phyloP scores from a whole-genome alignment of 1,284 basidiomycete genomes.

The Pseudomicrostroma phylloplanum region DNA sequence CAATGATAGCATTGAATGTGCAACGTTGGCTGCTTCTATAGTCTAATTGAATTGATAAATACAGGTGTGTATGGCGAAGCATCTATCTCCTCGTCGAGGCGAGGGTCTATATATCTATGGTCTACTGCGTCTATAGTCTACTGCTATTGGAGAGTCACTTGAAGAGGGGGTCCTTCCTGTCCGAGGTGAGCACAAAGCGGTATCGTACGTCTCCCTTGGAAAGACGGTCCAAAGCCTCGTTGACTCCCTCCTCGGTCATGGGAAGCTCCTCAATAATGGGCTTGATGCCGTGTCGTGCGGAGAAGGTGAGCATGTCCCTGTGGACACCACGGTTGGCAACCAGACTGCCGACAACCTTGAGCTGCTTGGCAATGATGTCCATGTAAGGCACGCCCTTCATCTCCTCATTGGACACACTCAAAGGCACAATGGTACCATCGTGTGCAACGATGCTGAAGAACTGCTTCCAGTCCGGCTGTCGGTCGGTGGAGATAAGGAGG shows the following conservation, averaged over 20 bases:
- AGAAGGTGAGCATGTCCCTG: conserved; percentile 19
- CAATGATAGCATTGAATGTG: too few species aligned
- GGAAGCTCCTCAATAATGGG: conserved; percentile 44
- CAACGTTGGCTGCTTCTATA: too few species aligned
- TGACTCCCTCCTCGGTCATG: conserved; percentile 45
- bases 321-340: conserved; percentile 26
- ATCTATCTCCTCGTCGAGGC: too few species aligned
- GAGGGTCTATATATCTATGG: too few species aligned
- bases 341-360: conserved; percentile 34
- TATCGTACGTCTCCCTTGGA: conserved; percentile 27
- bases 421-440: conserved; percentile 37
- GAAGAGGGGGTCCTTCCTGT: too few species aligned
- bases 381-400: conserved; percentile 31
- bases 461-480: conserved; percentile 41
- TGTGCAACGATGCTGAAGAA: conserved; percentile 36
- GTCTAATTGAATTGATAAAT: too few species aligned
- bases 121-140: too few species aligned
- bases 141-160: too few species aligned
- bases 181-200: too few species aligned
- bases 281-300: conserved; percentile 30
- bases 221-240: conserved; percentile 34
- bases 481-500: conserved; percentile 37
- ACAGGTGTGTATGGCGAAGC: too few species aligned
- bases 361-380: conserved; percentile 34
- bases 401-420: conserved; percentile 27